A percentile compares a stretch with the other conserved stretches of the same genome.
Conservation (phyloP, 768 basidiomycete genomes). For the Pisolithus sp. region DNA sequence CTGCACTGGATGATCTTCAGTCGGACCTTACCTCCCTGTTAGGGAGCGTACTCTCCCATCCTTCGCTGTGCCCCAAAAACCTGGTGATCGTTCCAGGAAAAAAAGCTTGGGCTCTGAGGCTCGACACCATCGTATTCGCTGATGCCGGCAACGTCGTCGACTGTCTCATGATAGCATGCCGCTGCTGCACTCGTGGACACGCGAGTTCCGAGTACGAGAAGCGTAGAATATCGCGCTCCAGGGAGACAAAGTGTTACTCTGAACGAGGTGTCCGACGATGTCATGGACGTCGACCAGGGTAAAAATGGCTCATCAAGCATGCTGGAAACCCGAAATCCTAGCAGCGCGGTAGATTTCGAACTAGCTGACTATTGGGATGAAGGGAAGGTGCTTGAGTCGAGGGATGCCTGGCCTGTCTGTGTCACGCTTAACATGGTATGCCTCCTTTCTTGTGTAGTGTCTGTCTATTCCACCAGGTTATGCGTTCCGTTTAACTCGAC, state of each 20-base stretch:
- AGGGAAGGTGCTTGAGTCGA: constrained; percentile 57
- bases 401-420: constrained; percentile 68
- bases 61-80: constrained; percentile 59
- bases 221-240: constrained; percentile 58
- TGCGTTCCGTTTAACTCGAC: no score
- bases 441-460: constrained; percentile 8
- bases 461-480: background rate
- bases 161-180: constrained; percentile 70
- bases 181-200: constrained; percentile 79
- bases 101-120: constrained; percentile 70
- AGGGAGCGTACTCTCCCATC: constrained; percentile 58
- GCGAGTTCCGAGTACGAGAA: constrained; percentile 67
- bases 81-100: constrained; percentile 51
- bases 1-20: constrained; percentile 69
- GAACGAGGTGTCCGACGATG: constrained; percentile 24
- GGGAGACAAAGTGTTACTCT: constrained; percentile 19
- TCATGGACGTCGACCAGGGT: constrained; percentile 42
- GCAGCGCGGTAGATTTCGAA: constrained; percentile 72
- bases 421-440: constrained; percentile 73
- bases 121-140: constrained; percentile 69
- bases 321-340: constrained; percentile 47
- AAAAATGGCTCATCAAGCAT: constrained; percentile 29
- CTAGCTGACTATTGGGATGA: constrained; percentile 85
- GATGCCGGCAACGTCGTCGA: constrained; percentile 75
- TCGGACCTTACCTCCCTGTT: constrained; percentile 63